Evolutionary conservation across 2,329 filamentous ascomycete genomes (phyloP).

Genomic region (Paradendryphiella salina): DNA sequence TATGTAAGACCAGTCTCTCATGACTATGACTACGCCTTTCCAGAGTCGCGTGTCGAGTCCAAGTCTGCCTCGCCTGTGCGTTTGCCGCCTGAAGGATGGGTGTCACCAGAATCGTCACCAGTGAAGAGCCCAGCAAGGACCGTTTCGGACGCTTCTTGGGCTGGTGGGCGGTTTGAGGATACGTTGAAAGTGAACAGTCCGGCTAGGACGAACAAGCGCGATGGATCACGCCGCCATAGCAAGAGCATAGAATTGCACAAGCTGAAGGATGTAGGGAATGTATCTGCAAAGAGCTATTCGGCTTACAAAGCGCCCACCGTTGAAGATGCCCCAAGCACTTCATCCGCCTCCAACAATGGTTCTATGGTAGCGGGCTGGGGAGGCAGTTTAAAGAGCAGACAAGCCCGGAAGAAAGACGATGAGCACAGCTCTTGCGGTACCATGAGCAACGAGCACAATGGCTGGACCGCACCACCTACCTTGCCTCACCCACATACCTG

Average conservation of each 20-base stretch:
- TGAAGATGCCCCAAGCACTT: slow-evolving; percentile 21
- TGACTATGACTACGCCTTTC: neutral
- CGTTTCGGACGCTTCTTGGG: slow-evolving; percentile 1
- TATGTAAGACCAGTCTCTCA: neutral
- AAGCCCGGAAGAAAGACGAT: neutral
- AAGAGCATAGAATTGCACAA: neutral
- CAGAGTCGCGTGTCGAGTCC: neutral
- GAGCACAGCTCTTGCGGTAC: neutral
- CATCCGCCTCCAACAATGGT: slow-evolving; percentile 7
- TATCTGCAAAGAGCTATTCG: slow-evolving; percentile 16
- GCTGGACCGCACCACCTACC: neutral
- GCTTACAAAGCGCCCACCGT: slow-evolving; percentile 31
- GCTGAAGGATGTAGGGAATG: slow-evolving; percentile 2
- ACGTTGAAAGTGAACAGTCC: slow-evolving; percentile 2
- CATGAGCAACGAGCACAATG: neutral
- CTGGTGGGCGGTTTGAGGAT: neutral
- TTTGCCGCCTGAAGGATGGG: slow-evolving; percentile 16
- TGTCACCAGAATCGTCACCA: slow-evolving; percentile 15
- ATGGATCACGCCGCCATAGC: neutral
- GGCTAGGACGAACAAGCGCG: slow-evolving; percentile 1
- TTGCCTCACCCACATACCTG: slow-evolving; percentile 9
- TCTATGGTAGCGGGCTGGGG: slow-evolving; percentile 3
- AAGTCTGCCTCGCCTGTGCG: slow-evolving; percentile 3
- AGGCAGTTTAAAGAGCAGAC: slow-evolving; percentile 1
- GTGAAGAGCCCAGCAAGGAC: neutral